Conservation (phyloP, 345 rosid genomes). For the Theobroma cacao region DNA sequence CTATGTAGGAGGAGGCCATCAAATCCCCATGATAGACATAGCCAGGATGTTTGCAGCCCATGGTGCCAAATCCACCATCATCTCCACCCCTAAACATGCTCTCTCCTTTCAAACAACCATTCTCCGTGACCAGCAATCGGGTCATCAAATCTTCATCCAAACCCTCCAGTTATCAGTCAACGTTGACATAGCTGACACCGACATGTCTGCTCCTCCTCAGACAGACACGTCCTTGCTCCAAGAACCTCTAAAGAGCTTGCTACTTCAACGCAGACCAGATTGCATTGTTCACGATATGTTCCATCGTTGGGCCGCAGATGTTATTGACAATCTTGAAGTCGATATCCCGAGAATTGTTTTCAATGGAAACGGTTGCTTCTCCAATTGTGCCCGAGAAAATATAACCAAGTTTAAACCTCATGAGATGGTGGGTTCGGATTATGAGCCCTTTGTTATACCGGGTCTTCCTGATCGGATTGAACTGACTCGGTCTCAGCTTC, state of each 20-base stretch:
- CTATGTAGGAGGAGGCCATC: slow-evolving; percentile 26
- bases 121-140: slow-evolving; percentile 13
- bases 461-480: slow-evolving; percentile 43
- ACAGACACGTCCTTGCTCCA: neutral
- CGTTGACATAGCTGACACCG: slow-evolving; percentile 15
- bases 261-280: slow-evolving; percentile 22
- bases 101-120: slow-evolving; percentile 6
- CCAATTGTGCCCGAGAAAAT: slow-evolving; percentile 27
- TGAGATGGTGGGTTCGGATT: slow-evolving; percentile 35
- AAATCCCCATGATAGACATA: slow-evolving; percentile 25
- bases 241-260: slow-evolving; percentile 19
- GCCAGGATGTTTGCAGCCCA: slow-evolving; percentile 22
- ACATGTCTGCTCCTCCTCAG: slow-evolving; percentile 1
- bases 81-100: slow-evolving; percentile 18
- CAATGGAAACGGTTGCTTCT: slow-evolving; percentile 39
- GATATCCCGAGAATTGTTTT: slow-evolving; percentile 41
- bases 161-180: slow-evolving; percentile 1
- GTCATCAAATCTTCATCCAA: slow-evolving; percentile 15
- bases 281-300: slow-evolving; percentile 34
- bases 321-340: slow-evolving; percentile 3
- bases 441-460: slow-evolving; percentile 40
- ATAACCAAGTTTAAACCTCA: slow-evolving; percentile 28
- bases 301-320: slow-evolving; percentile 38
- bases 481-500: slow-evolving; percentile 45
- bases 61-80: slow-evolving; percentile 19